Evolutionary conservation across 441 rosid species (phyloP).

Genomic region (Metrosideros polymorpha): DNA sequence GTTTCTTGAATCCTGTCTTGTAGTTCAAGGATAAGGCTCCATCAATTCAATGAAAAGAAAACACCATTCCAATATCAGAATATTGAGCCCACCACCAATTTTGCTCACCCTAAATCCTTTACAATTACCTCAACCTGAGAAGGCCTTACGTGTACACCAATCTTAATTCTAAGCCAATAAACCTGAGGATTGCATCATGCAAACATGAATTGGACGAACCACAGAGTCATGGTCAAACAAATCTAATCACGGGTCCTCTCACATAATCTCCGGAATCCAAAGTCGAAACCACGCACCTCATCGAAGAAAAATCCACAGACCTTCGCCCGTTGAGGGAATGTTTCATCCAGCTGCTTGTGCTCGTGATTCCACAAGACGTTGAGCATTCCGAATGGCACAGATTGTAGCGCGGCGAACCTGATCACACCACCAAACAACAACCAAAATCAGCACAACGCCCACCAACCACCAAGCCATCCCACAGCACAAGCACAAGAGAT

Average conservation of each 20-base stretch:
- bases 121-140: not conserved
- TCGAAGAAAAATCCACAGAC: conserved; percentile 31
- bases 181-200: not conserved
- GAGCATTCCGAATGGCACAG: conserved; percentile 51
- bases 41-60: not conserved
- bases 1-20: no score
- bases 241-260: not conserved
- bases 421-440: not conserved
- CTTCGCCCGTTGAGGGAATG: conserved; percentile 38
- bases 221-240: not conserved
- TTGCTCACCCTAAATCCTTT: not conserved
- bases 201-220: not conserved
- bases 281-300: conserved; percentile 24
- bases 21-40: not conserved
- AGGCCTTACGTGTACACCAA: not conserved
- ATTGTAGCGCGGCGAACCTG: conserved; percentile 55
- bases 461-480: not conserved
- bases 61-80: not conserved
- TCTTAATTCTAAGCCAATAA: not conserved
- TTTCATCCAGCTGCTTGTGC: conserved; percentile 25
- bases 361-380: conserved; percentile 32
- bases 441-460: not conserved
- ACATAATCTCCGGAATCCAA: not conserved
- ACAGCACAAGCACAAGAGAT: not conserved
- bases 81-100: not conserved